Evolutionary conservation across 2,329 filamentous ascomycete species (phyloP).

Genomic region (Colletotrichum australisinense): DNA sequence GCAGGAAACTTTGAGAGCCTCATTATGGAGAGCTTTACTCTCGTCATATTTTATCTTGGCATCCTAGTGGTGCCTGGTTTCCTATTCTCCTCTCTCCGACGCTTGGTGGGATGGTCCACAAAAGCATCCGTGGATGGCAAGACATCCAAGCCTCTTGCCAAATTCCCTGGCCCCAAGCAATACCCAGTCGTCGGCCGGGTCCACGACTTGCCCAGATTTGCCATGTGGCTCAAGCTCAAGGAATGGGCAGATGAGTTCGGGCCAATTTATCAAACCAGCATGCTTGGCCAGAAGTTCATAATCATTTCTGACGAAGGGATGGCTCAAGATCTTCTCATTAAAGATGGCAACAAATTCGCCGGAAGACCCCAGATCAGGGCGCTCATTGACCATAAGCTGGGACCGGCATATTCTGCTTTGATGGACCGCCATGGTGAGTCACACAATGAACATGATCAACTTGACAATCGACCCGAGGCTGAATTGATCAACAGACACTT

Average conservation of each 20-base stretch:
- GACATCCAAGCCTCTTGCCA: conserved; percentile 40
- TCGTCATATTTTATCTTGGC: conserved; percentile 57
- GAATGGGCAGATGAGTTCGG: conserved; percentile 57
- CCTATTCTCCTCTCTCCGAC: conserved; percentile 53
- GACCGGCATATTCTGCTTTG: conserved; percentile 59
- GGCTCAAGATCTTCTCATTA: conserved; percentile 60
- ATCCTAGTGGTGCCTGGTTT: conserved; percentile 52
- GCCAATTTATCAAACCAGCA: conserved; percentile 56
- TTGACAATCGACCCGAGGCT: background rate
- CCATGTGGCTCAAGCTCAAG: conserved; percentile 63
- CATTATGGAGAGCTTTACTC: conserved; percentile 51
- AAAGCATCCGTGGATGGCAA: background rate
- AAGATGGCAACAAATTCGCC: conserved; percentile 61
- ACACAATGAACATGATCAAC: background rate
- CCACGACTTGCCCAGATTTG: conserved; percentile 59
- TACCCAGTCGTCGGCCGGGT: conserved; percentile 61
- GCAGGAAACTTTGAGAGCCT: background rate
- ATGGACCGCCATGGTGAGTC: conserved; percentile 61
- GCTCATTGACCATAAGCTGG: conserved; percentile 60
- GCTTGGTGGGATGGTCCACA: conserved; percentile 47
- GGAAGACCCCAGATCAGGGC: conserved; percentile 62
- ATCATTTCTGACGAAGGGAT: conserved; percentile 61
- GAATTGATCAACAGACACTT: conserved; percentile 49
- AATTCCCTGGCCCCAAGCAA: conserved; percentile 59
- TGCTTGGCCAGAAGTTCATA: conserved; percentile 53